Base-by-base conservation (phyloP, 805 yeast genomes). In the Wickerhamomyces queroliae region DNA sequence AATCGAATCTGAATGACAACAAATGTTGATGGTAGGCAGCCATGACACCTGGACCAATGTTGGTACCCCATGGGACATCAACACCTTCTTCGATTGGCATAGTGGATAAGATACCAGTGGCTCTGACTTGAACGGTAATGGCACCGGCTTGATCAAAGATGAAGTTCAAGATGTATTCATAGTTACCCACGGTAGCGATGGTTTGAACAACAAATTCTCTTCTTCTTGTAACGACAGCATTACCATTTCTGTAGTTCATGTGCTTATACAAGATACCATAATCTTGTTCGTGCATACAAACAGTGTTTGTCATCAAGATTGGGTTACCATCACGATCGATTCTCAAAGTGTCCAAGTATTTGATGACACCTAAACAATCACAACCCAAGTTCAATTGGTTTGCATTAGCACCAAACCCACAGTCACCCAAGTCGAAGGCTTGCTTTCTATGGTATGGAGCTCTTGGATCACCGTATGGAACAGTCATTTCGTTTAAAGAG, bases 21-120 rank as follows among this genome's bases (percentile, higher is more conserved):
- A 84, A 71, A 65, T 84, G 95, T 66, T 84, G 95, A 61, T 84
- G 95, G 69, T 79, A 81, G 23, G 91, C 81, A 38, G 95, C 95
- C 74, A 82, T 74, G 41, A 80, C 89, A 55, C 82, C 80, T 47
- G 89, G 90, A 34, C 86, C 88, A 42, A 84, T 82, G 47, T 73
- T 70, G 27, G 89, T 84, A 53, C 89, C 90, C 55, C 63, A 68
- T 47, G 83, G 83, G 45, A 81, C 84, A 39, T 65, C 70, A 44
- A 71, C 72, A 55, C 73, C 78, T 48, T 75, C 79, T 47, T 84
- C 90, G 48, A 83, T 78, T 52, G 89, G 88, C 83, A 80, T 83
- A 43, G 95, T 84, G 26, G 91, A 83, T 49, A 84, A 70, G 55
- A 84, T 84, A 71, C 95, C 95, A 42, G 95, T 84, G 45, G 93